Evolutionary conservation across 2,329 filamentous ascomycete species (phyloP), one percentile per base, ranked within the genome.

Genomic region (Juglanconis oblonga): DNA sequence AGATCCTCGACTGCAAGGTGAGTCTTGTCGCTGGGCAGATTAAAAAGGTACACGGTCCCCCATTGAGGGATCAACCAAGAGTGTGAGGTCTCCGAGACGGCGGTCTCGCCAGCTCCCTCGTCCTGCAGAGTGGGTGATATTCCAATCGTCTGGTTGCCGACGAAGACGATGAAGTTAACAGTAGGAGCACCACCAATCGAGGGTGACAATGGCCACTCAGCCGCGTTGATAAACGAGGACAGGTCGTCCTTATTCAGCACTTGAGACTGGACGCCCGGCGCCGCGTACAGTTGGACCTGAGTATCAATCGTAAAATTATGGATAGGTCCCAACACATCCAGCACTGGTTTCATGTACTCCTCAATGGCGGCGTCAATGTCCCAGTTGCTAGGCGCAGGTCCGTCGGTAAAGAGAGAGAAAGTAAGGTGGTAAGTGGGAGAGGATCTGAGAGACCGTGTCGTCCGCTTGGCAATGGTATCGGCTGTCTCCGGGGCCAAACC

Each of bases 241-340:
- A 99, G 81, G 68, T 97, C 92, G 67, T 96, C 90, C 71, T 92
- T 93, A 68, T 85, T 87, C 40, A 99, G 77, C 0, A 89, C 81
- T 31, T 87, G 77, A 14, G 81, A 80, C 67, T 84, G 81, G 1
- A 85, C 83, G n/a, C 86, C 83, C 0, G 86, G 84, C 1, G 79
- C 77, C n/a, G 95, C 94, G 71, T 97, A 97, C 0, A 98, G 83
- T 75, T 99, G 95, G 3, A 99, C 90, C 75, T 99, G 95, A 0
- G 92, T 96, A 71, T 98, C 93, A 53, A 98, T 88, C 13, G 93
- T 97, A 70, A 99, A 98, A 72, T 96, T 94, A 78, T 93, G 95
- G 65, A 97, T 96, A 1, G 88, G 82, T 0, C 87, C 84, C 33
- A 98, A 84, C 32, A 92, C 87, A 48, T 90, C 82, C 0, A 99